Percentiles rank a stretch among this genome's conserved stretches.
Evolutionary conservation across 257 asterid genomes (phyloP).

Genomic region (Solanum virginianum): DNA sequence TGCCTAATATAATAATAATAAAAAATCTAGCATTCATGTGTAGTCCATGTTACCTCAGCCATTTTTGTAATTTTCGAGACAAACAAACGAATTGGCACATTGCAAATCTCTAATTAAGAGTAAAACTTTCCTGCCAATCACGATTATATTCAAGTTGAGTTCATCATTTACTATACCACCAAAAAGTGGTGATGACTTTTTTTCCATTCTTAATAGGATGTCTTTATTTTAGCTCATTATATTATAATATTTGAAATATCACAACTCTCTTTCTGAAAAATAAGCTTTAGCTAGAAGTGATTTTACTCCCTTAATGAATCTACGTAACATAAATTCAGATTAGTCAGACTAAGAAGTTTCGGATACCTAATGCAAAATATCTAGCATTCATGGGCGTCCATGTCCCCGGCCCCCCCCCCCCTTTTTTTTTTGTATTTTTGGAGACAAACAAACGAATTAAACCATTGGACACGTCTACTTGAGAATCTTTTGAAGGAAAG

Average conservation of each 20-base stretch:
- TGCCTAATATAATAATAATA: too few relatives aligned
- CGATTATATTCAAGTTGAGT: background rate
- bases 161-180: background rate
- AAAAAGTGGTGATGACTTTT: background rate
- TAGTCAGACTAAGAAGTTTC: background rate
- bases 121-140: too few relatives aligned
- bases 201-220: background rate
- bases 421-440: background rate
- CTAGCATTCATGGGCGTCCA: background rate
- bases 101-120: too few relatives aligned
- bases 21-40: background rate
- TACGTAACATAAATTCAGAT: background rate
- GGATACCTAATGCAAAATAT: background rate
- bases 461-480: background rate
- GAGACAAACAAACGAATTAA: background rate
- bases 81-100: too few relatives aligned
- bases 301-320: background rate
- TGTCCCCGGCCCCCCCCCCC: background rate
- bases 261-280: background rate
- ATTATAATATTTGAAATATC: background rate
- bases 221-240: background rate
- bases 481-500: background rate
- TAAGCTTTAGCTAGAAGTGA: background rate
- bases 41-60: background rate
- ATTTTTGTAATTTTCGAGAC: background rate